Percentiles rank a stretch among this genome's conserved stretches.
phyloP scores from a whole-genome alignment of 2,329 filamentous ascomycete species.

The Scolecobasidium constrictum region DNA sequence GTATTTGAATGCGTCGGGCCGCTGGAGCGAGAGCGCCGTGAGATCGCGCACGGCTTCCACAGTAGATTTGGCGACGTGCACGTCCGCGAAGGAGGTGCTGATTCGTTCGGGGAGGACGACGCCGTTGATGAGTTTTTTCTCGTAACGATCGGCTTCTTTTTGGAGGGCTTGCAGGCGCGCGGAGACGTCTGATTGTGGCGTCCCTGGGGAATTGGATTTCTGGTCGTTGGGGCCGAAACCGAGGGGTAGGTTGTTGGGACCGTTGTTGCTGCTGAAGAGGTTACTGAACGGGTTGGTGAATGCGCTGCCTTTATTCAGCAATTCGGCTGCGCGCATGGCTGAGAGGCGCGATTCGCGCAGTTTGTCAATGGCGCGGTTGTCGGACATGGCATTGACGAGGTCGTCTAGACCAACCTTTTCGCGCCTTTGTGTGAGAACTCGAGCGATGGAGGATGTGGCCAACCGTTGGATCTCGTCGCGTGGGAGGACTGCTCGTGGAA shows the following conservation, averaged over 20 bases:
- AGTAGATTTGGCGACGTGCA: conserved; percentile 72
- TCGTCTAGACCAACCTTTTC: neutral
- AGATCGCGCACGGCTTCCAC: conserved; percentile 81
- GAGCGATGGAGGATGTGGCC: neutral
- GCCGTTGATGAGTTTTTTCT: conserved; percentile 71
- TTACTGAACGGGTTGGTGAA: conserved; percentile 15
- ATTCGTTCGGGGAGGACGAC: conserved; percentile 75
- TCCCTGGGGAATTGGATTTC: conserved; percentile 1
- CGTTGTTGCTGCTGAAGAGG: conserved; percentile 16
- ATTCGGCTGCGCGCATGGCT: neutral
- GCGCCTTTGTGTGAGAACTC: neutral
- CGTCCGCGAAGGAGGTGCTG: conserved; percentile 75
- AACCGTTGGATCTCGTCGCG: conserved; percentile 4
- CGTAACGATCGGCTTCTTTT: conserved; percentile 59
- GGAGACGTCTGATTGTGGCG: conserved; percentile 8
- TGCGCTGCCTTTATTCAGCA: conserved; percentile 26
- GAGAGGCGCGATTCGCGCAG: too few species aligned
- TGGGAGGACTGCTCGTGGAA: conserved; percentile 7
- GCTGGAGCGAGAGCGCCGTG: conserved; percentile 73
- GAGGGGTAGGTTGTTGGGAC: conserved; percentile 28
- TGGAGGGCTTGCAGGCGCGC: conserved; percentile 35
- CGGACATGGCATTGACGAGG: neutral
- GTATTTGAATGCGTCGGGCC: conserved; percentile 92
- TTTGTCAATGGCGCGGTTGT: neutral
- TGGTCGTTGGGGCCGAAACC: conserved; percentile 26